Evolutionary conservation across 140 eudicot species (phyloP).

Genomic region (Oenanthe javanica): DNA sequence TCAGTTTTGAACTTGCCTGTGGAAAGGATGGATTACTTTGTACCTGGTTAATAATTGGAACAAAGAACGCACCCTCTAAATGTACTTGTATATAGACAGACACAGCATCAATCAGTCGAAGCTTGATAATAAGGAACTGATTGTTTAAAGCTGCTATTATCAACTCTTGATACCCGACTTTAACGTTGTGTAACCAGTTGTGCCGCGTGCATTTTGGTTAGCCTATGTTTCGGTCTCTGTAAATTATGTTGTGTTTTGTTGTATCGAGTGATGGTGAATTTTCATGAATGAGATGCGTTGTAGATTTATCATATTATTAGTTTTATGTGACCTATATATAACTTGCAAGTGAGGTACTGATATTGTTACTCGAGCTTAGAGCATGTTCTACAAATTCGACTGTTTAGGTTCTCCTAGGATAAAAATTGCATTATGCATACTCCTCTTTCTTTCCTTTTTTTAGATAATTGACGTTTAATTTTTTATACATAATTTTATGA

Average conservation of each 20-base stretch:
- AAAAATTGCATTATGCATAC: no score
- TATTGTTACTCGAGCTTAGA: no score
- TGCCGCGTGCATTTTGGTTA: neutral
- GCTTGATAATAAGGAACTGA: conserved; percentile 4
- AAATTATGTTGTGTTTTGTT: neutral
- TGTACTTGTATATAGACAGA: neutral
- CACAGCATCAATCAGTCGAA: neutral
- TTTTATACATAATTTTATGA: no score
- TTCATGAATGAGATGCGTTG: neutral
- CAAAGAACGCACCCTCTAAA: neutral
- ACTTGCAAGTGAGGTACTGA: no score
- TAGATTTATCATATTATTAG: no score
- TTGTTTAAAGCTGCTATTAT: neutral
- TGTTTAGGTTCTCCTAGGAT: no score
- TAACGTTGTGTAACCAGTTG: neutral
- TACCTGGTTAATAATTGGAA: conserved; percentile 53
- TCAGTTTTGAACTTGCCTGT: conserved; percentile 88
- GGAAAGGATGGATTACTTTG: conserved; percentile 94
- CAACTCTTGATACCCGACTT: neutral
- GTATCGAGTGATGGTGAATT: neutral
- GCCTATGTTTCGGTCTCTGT: neutral
- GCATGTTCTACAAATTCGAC: no score
- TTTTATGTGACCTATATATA: no score
- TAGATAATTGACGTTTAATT: no score
- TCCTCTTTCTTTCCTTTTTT: no score